These are phyloP conservation scores for Saccharomyces mikatae DNA, from an alignment of 805 yeast genomes.

Conservation along the genomic window DNA sequence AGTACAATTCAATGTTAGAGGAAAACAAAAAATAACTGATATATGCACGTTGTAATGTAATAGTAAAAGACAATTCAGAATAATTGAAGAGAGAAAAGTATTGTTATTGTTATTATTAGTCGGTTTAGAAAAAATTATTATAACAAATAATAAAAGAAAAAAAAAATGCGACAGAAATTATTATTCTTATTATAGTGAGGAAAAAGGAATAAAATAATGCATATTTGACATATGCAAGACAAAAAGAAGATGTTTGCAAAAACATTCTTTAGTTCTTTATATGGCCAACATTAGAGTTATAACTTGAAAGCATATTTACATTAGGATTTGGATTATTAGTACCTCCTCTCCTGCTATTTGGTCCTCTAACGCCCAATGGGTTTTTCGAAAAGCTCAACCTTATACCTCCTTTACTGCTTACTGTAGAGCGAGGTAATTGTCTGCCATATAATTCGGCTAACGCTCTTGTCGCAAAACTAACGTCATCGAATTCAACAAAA, in stretches of 20 bases:
- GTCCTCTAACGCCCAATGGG: slow-evolving; percentile 93
- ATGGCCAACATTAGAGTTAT: not conserved
- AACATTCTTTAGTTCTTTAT: not conserved
- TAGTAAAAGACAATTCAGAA: not conserved
- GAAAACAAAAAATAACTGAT: not conserved
- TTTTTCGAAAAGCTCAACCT: slow-evolving; percentile 90
- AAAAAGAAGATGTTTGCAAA: not conserved
- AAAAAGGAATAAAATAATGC: not conserved
- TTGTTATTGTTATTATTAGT: not conserved
- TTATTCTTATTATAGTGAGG: not conserved
- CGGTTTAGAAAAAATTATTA: not conserved
- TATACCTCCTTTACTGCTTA: slow-evolving; percentile 74
- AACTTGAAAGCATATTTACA: not conserved
- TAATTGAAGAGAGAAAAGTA: not conserved
- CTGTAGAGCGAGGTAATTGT: slow-evolving; percentile 70
- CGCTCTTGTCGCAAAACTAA: slow-evolving; percentile 86
- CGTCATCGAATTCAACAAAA: slow-evolving; percentile 97
- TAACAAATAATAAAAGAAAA: not conserved
- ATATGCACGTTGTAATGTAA: not conserved
- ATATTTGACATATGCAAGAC: not conserved
- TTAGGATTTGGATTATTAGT: not conserved
- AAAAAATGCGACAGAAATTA: not conserved
- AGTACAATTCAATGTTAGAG: not conserved
- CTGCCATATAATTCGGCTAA: slow-evolving; percentile 90
- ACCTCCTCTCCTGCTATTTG: slow-evolving; percentile 36